These are phyloP conservation scores for Musa troglodytarum DNA, from an alignment of 176 grass and related monocot species.

Conservation along the genomic window DNA sequence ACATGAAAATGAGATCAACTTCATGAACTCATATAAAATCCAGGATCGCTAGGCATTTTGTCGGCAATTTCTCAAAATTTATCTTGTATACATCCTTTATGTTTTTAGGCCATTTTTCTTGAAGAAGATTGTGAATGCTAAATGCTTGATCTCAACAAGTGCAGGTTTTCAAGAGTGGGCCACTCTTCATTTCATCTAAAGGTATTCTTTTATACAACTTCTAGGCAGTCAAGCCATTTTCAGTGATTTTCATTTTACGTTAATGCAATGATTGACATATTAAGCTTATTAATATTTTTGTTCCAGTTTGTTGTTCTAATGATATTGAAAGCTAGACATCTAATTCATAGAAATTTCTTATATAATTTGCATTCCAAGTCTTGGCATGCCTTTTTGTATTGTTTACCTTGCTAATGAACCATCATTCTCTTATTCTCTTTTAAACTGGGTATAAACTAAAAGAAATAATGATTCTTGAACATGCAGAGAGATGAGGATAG, in stretches of 20 bases:
- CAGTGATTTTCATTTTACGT: not conserved
- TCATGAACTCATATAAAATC: not conserved
- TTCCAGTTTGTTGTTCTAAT: not conserved
- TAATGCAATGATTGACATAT: not conserved
- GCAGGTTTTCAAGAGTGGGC: constrained; percentile 87
- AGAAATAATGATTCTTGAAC: not conserved
- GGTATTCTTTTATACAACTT: constrained; percentile 22
- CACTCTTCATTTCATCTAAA: constrained; percentile 92
- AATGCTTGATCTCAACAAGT: constrained; percentile 20
- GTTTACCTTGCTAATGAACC: not conserved
- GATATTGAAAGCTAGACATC: no score
- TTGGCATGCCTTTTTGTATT: not conserved
- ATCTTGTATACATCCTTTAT: no score
- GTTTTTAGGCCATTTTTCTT: not conserved
- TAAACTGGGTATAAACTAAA: no score
- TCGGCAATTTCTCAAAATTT: no score
- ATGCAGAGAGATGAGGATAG: not conserved
- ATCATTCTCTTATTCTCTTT: not conserved
- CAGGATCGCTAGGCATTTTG: no score
- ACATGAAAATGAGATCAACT: not conserved
- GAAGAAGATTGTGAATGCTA: constrained; percentile 1
- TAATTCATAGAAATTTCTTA: not conserved
- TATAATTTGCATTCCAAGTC: not conserved
- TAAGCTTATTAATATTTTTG: not conserved
- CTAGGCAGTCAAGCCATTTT: not conserved